Base-by-base conservation (phyloP, 345 rosid genomes). In the Dipteronia sinensis region DNA sequence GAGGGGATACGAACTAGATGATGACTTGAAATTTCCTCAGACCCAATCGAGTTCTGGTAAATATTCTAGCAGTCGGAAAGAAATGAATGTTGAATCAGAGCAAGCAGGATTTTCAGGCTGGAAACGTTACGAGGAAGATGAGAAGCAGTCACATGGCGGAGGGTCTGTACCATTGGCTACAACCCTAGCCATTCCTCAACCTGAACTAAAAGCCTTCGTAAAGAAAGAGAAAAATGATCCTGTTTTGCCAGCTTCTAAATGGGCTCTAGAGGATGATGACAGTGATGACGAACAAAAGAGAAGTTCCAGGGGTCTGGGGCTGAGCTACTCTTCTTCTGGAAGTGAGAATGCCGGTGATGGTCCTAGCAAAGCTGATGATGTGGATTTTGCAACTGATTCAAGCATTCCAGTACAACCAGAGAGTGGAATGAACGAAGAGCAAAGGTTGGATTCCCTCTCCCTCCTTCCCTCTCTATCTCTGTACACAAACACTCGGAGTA, bases 241-340 rank as follows among this genome's bases (percentile, higher is more conserved):
- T 70, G 80, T 91, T 67, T 86, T 94, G 86, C 94, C 97, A 38
- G 90, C 97, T 67, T 94, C 99, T 72, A 97, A 92, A 84, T 97
- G 99, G 99, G 94, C 97, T 70, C 84, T 91, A 75, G 99, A 97
- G 81, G 96, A 94, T 85, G 94, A 94, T 73, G 98, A 90, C 67
- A 90, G 91, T 73, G 98, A 90, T 34, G 97, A 94, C 68, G 99
- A 89, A 74, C 94, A 86, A 78, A 89, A 91, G 86, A 87, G 85
- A 81, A 85, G 78, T 82, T 56, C 85, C 25, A 74, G 77, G 81
- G 93, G 78, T 46, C 83, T 89, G 59, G 94, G 90, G 64, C 86
- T 92, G 81, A 87, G 97, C 80, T 91, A 92, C 85, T 96, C 98
- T 44, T 92, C 96, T 68, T 92, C 97, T 65, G 97, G 97, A 81